phyloP scores from a whole-genome alignment of 1,284 basidiomycete species.

The Inonotus hispidus region DNA sequence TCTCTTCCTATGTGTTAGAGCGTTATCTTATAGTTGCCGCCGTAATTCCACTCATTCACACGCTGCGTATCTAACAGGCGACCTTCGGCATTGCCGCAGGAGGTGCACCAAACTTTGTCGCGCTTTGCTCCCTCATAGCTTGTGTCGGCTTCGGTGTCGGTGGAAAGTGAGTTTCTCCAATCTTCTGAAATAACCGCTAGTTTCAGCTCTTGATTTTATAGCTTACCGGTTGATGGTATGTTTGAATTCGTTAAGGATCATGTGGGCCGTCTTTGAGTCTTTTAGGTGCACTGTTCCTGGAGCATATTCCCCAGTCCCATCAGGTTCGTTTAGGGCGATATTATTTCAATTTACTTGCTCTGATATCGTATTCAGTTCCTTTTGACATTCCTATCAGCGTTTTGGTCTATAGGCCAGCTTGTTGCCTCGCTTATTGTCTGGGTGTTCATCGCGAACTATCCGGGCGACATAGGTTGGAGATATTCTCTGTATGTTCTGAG shows the following conservation, averaged over 20 bases:
- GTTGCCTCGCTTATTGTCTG: conserved; percentile 47
- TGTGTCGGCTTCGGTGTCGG: conserved; percentile 53
- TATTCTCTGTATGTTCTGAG: conserved; percentile 44
- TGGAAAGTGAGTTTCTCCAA: conserved; percentile 39
- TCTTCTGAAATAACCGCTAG: background rate
- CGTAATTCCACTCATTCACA: background rate
- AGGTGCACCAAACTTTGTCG: conserved; percentile 45
- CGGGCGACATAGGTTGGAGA: conserved; percentile 52
- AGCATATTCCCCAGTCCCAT: conserved; percentile 47
- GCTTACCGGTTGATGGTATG: conserved; percentile 49
- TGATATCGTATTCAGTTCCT: conserved; percentile 36
- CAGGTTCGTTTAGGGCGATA: conserved; percentile 31
- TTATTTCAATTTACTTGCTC: background rate
- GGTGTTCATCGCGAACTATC: conserved; percentile 45
- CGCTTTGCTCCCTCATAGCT: conserved; percentile 44
- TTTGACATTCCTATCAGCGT: conserved; percentile 55
- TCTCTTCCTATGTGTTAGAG: conserved; percentile 42
- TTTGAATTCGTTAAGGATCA: background rate
- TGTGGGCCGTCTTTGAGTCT: background rate
- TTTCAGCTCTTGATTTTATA: conserved; percentile 19
- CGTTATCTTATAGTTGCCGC: background rate
- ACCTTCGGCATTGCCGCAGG: conserved; percentile 57
- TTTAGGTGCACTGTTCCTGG: conserved; percentile 49
- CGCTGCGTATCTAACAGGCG: conserved; percentile 20
- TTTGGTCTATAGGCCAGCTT: conserved; percentile 62